Evolutionary conservation across 495 filamentous ascomycete species (phyloP).

Genomic region (Podospora comata): DNA sequence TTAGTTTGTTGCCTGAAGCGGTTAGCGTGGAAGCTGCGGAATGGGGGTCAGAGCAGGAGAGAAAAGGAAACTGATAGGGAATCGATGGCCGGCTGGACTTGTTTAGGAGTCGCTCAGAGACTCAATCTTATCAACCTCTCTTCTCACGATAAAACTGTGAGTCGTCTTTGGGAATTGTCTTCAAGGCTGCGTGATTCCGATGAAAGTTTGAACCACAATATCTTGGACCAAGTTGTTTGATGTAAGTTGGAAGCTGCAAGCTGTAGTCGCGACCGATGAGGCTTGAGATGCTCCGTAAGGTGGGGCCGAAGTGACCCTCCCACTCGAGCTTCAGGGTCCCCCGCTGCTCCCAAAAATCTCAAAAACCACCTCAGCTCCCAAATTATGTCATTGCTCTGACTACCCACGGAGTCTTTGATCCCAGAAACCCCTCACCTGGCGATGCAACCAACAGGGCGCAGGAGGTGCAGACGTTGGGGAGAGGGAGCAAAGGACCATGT

Average conservation of each 20-base stretch:
- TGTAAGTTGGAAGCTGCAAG: background rate
- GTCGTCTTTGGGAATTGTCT: background rate
- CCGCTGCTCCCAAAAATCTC: background rate
- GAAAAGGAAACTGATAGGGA: background rate
- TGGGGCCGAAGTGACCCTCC: background rate
- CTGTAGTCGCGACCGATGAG: too few relatives aligned
- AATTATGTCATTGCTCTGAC: constrained; percentile 11
- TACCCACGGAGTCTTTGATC: background rate
- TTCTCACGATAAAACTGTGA: background rate
- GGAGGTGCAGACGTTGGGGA: background rate
- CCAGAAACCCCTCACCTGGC: background rate
- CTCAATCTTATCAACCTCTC: background rate
- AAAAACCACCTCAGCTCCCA: background rate
- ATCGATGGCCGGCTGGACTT: too few relatives aligned
- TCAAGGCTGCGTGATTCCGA: background rate
- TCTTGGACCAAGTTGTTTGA: background rate
- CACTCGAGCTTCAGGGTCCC: background rate
- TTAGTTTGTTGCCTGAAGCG: background rate
- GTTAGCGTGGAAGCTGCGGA: background rate
- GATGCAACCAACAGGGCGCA: background rate
- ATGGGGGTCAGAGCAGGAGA: background rate
- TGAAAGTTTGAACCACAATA: background rate
- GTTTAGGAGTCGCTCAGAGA: too few relatives aligned
- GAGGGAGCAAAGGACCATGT: background rate
- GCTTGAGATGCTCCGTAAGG: background rate